phyloP scores from a whole-genome alignment of 192 early-diverging fungal species.

The Thamnidium elegans region DNA sequence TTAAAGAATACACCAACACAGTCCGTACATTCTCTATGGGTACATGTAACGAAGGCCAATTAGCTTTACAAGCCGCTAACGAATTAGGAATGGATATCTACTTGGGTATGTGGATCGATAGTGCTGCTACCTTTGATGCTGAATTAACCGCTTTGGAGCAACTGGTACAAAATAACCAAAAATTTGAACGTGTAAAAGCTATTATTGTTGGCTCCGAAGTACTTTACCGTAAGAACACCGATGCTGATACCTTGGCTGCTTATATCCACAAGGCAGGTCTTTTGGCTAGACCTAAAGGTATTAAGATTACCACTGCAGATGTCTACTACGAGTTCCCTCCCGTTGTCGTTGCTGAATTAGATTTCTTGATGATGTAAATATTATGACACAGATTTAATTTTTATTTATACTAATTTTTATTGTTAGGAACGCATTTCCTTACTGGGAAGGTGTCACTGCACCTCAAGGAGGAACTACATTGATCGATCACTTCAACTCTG shows the following conservation, averaged over 20 bases:
- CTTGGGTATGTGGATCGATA: constrained; percentile 59
- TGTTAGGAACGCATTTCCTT: constrained; percentile 38
- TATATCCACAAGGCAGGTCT: constrained; percentile 45
- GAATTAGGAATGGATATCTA: constrained; percentile 46
- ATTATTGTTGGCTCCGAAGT: constrained; percentile 61
- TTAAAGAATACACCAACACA: constrained; percentile 48
- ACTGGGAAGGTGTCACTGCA: constrained; percentile 57
- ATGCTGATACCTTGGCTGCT: constrained; percentile 39
- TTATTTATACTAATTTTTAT: neutral
- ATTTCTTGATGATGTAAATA: constrained; percentile 59
- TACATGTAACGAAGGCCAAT: constrained; percentile 52
- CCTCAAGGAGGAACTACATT: constrained; percentile 45
- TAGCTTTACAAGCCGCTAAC: constrained; percentile 52
- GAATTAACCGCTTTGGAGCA: constrained; percentile 43
- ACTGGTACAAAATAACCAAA: constrained; percentile 33
- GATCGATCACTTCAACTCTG: constrained; percentile 48
- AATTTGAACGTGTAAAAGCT: constrained; percentile 37
- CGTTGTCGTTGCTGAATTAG: constrained; percentile 46
- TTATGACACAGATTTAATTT: neutral
- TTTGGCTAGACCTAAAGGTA: constrained; percentile 33
- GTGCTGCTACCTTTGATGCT: constrained; percentile 40
- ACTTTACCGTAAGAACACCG: constrained; percentile 53
- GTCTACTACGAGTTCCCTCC: constrained; percentile 48
- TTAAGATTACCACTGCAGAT: constrained; percentile 53
- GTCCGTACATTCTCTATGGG: constrained; percentile 49